Base-by-base conservation (phyloP, 2,329 filamentous ascomycete genomes). In the Paracorniculantispora psalliotae region DNA sequence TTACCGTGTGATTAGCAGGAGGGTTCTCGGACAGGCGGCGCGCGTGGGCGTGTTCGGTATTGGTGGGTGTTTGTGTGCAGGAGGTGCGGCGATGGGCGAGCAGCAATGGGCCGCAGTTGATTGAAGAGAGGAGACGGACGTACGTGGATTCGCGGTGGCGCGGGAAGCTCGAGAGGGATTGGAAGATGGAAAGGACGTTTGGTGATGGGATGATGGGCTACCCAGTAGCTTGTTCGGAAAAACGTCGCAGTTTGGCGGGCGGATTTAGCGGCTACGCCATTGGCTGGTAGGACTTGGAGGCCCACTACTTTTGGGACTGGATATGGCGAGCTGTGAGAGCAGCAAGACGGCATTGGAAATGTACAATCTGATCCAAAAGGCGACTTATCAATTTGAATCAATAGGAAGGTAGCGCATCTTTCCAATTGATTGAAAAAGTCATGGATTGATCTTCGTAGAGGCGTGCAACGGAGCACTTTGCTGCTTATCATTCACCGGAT, bases 211-310 rank as follows among this genome's bases (percentile, higher is more conserved):
- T 55, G 46, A 17, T 17, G 13, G 33, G 37, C n/a, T 51, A n/a
- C n/a, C n/a, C n/a, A n/a, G 55, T 50, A 57, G 55, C 55, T 57
- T 10, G 7, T 44, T n/a, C 26, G 47, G 55, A 28, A 57, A 57
- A 57, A 57, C 47, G 55, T 50, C 55, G 55, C 55, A 57, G 44
- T 44, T 26, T 49, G 44, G 54, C 35, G 26, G 55, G 37, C 37
- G 55, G 54, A 48, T 50, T 44, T 57, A 23, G n/a, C 55, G 12
- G 47, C 6, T 19, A 19, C 44, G 26, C 37, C 33, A 57, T 57
- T 57, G 55, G 55, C 4, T 33, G 19, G 4, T 30, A 17, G 30
- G 23, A 25, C 10, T 33, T 25, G 8, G n/a, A 28, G 55, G 26
- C 55, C 55, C 55, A 10, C 15, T 13, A 33, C 23, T 56, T 30